Percentiles rank a stretch among this genome's conserved stretches.
Evolutionary conservation across 2,329 filamentous ascomycete species (phyloP).

Genomic region (Cladophialophora exuberans): DNA sequence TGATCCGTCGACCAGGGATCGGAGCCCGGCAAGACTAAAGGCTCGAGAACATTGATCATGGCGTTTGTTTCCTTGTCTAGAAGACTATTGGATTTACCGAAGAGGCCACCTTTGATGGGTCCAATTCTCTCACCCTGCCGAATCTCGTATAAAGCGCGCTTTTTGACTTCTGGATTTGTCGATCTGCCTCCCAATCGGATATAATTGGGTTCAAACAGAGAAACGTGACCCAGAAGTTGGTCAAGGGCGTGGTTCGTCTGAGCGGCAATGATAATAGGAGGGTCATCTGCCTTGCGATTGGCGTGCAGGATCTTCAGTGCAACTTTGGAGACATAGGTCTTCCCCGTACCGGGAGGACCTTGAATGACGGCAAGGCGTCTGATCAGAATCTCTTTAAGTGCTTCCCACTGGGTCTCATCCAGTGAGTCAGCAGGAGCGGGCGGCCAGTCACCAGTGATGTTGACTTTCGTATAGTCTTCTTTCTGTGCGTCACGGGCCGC

Average conservation of each 20-base stretch:
- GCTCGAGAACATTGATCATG: constrained; percentile 47
- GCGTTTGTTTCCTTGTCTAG: constrained; percentile 49
- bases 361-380: constrained; percentile 76
- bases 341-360: constrained; percentile 78
- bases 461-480: constrained; percentile 49
- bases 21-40: constrained; percentile 41
- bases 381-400: constrained; percentile 70
- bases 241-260: constrained; percentile 93
- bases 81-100: constrained; percentile 43
- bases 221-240: constrained; percentile 71
- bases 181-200: constrained; percentile 72
- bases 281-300: constrained; percentile 59
- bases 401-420: constrained; percentile 71
- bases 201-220: constrained; percentile 65
- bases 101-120: constrained; percentile 45
- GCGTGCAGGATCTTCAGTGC: constrained; percentile 68
- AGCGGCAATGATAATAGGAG: constrained; percentile 76
- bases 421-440: constrained; percentile 50
- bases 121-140: constrained; percentile 42
- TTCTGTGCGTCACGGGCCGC: constrained; percentile 43
- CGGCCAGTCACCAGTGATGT: constrained; percentile 63
- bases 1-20: constrained; percentile 55
- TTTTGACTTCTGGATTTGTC: constrained; percentile 65
- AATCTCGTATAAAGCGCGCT: constrained; percentile 68
- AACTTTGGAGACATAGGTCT: constrained; percentile 79